Base-by-base conservation (phyloP, 1,139 yeast species). In the Zygoascus sp. region DNA sequence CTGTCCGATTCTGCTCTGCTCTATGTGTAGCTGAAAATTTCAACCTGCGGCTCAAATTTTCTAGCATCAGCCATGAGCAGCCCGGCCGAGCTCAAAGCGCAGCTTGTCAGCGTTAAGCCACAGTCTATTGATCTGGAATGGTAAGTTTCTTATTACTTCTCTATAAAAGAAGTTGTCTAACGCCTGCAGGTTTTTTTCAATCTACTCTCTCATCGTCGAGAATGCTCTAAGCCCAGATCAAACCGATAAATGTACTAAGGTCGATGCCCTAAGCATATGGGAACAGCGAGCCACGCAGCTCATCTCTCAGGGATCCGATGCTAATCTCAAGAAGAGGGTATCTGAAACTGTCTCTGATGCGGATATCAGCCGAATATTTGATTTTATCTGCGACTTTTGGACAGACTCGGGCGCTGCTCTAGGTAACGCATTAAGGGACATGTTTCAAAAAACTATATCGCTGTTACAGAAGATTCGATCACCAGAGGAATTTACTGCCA, bases 351-450 rank as follows among this genome's bases (percentile, higher is more conserved):
- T 73, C 4, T 45, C 57, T 0, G 51, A 54, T 9, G 60, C 63
- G 2, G 65, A 60, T 15, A 64, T 72, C 4, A 63, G 69, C 36
- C 59, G 58, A 20, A 54, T 80, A 2, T 81, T 81, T 58, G 69
- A 70, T 30, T 82, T 76, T 59, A 74, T 83, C 8, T 66, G 82
- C 42, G 88, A 80, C 53, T 80, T 79, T 57, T 80, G 89, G 80
- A 80, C 79, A 46, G 85, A 80, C 45, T 77, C 87, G 1, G 81
- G 84, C 4, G 80, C 86, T 1, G 81, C 94, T 0, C 65, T 85
- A 30, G 79, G 82, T 5, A 84, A 82, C 55, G 82, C 94, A 0
- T 64, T 86, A 45, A 74, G 72, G 47, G 84, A 80, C 35, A 60
- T 87, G 34, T 73, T 85, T 45, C 54, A 64, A 3, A 83, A 82